Percentiles rank a stretch among this genome's conserved stretches.
Conservation (phyloP, 1,139 yeast genomes). For the Candida sanyaensis region DNA sequence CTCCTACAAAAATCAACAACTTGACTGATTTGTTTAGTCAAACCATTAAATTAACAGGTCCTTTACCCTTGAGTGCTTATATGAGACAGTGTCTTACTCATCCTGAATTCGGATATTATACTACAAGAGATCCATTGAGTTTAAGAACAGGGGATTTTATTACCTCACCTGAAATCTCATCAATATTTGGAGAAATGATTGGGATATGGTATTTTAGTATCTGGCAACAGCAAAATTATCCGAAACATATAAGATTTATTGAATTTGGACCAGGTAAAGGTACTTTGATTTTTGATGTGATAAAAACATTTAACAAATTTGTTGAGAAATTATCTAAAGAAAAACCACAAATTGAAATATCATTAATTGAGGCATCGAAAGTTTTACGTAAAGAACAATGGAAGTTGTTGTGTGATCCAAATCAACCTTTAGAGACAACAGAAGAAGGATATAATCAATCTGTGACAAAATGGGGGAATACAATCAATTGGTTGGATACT, state of each 20-base stretch:
- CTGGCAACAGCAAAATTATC: constrained; percentile 61
- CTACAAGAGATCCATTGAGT: constrained; percentile 76
- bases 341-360: constrained; percentile 39
- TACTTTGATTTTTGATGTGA: constrained; percentile 68
- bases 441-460: constrained; percentile 39
- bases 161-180: constrained; percentile 86
- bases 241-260: constrained; percentile 54
- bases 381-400: constrained; percentile 62
- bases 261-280: constrained; percentile 92
- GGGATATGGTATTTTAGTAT: constrained; percentile 71
- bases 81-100: constrained; percentile 85
- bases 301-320: constrained; percentile 50
- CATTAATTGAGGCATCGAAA: constrained; percentile 73
- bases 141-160: constrained; percentile 67
- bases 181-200: constrained; percentile 84
- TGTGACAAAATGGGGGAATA: constrained; percentile 54
- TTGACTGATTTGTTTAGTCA: constrained; percentile 47
- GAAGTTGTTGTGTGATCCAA: constrained; percentile 46
- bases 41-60: constrained; percentile 72
- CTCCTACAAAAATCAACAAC: constrained; percentile 23
- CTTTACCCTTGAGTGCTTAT: constrained; percentile 69
- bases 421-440: constrained; percentile 19
- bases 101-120: constrained; percentile 79
- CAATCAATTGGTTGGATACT: constrained; percentile 69
- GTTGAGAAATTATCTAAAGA: constrained; percentile 24